These are phyloP conservation scores for Amaranthus cruentus DNA, from an alignment of 148 eudicot genomes.

Conservation along the genomic window DNA sequence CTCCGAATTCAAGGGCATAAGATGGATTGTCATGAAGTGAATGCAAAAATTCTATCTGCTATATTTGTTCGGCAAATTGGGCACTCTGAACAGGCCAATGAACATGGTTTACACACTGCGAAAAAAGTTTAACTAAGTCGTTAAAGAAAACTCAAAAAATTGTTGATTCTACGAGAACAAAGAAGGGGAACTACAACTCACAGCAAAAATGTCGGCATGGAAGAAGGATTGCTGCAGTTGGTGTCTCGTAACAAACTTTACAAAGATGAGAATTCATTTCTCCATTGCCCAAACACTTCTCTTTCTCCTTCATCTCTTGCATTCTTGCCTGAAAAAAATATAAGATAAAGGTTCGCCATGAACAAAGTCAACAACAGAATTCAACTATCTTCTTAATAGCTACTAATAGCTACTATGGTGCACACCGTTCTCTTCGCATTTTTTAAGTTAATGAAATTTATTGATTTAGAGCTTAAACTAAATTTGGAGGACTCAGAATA, in stretches of 20 bases:
- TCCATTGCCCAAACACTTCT: conserved; percentile 50
- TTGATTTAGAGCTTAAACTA: too few relatives aligned
- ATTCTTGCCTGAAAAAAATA: conserved; percentile 65
- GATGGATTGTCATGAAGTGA: conserved; percentile 44
- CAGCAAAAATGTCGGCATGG: conserved; percentile 89
- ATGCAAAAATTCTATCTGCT: conserved; percentile 75
- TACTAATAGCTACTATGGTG: too few relatives aligned
- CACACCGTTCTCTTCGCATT: too few relatives aligned
- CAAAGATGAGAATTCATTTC: conserved; percentile 84
- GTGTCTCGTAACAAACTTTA: conserved; percentile 90
- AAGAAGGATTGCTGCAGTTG: conserved; percentile 84
- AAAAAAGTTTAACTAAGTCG: conserved; percentile 20
- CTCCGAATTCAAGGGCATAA: conserved; percentile 25
- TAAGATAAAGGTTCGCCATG: neutral
- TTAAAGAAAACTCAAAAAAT: neutral
- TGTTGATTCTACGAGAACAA: neutral
- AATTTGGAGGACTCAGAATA: too few relatives aligned
- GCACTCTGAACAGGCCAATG: conserved; percentile 75
- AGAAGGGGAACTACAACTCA: conserved; percentile 30
- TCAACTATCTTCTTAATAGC: neutral
- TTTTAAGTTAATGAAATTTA: too few relatives aligned
- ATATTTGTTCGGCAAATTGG: conserved; percentile 84
- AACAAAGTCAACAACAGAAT: neutral
- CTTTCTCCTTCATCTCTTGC: conserved; percentile 99
- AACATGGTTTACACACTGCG: conserved; percentile 93